phyloP scores from a whole-genome alignment of 2,329 filamentous ascomycete species.

The Fusarium hainanense region DNA sequence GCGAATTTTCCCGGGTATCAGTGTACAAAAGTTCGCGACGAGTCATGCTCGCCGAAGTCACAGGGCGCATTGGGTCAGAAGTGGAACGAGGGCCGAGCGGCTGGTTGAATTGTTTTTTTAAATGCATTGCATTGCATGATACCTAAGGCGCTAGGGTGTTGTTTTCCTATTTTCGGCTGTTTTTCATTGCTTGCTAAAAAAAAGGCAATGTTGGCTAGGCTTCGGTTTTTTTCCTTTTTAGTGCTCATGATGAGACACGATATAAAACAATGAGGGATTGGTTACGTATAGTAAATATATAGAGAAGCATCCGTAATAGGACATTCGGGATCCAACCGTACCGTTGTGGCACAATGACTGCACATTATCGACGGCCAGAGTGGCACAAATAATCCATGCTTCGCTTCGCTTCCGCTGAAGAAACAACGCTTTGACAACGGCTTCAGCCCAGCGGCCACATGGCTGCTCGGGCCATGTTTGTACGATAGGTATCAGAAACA shows the following conservation, averaged over 20 bases:
- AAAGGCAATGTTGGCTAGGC: constrained; percentile 15
- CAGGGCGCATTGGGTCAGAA: constrained; percentile 9
- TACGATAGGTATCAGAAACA: neutral
- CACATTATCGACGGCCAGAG: neutral
- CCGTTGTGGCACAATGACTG: neutral
- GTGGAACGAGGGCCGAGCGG: constrained; percentile 23
- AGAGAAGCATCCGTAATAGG: constrained; percentile 26
- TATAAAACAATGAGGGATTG: constrained; percentile 23
- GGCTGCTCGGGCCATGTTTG: constrained; percentile 29
- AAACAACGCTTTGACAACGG: neutral
- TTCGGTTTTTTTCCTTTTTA: constrained; percentile 8
- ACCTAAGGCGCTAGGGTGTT: constrained; percentile 39
- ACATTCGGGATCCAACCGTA: neutral
- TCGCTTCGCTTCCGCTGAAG: neutral
- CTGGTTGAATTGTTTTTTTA: constrained; percentile 27
- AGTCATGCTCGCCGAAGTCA: constrained; percentile 26
- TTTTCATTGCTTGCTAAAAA: constrained; percentile 4
- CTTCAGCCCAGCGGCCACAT: constrained; percentile 22
- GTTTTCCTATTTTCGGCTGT: neutral
- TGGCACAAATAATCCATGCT: neutral
- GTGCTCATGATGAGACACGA: constrained; percentile 31
- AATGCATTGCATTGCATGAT: constrained; percentile 38
- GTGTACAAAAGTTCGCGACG: constrained; percentile 18
- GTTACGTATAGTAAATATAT: constrained; percentile 20
- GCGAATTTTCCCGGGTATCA: constrained; percentile 1